phyloP scores from a whole-genome alignment of 1,139 yeast genomes.

The Protomyces inundatus region DNA sequence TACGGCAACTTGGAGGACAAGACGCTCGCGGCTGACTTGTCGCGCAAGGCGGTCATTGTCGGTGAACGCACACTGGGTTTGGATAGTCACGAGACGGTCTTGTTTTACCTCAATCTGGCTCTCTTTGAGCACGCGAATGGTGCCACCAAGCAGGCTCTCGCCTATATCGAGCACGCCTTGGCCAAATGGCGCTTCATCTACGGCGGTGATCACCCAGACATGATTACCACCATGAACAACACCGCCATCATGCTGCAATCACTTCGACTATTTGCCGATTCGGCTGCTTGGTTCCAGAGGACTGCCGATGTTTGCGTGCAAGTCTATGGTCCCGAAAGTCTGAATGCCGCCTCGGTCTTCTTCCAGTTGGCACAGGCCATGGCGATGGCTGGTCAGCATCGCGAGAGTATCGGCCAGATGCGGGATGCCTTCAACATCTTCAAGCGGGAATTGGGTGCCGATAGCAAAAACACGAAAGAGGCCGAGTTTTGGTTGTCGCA shows the following conservation, averaged over 20 bases:
- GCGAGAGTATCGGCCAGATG: slow-evolving; percentile 53
- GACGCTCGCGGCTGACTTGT: slow-evolving; percentile 59
- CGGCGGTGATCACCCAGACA: slow-evolving; percentile 62
- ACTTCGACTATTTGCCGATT: slow-evolving; percentile 46
- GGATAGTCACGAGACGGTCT: slow-evolving; percentile 71
- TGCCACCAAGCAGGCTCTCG: slow-evolving; percentile 57
- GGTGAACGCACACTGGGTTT: slow-evolving; percentile 76
- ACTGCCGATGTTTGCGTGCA: slow-evolving; percentile 47
- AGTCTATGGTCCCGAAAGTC: slow-evolving; percentile 55
- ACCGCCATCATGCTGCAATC: slow-evolving; percentile 58
- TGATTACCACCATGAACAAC: slow-evolving; percentile 60
- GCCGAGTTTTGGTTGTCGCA: slow-evolving; percentile 58
- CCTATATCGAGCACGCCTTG: slow-evolving; percentile 58
- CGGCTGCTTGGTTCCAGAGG: slow-evolving; percentile 49
- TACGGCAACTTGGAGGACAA: slow-evolving; percentile 58
- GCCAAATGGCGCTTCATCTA: slow-evolving; percentile 52
- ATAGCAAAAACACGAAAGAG: slow-evolving; percentile 58
- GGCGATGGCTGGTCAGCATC: slow-evolving; percentile 50
- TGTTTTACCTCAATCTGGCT: slow-evolving; percentile 70
- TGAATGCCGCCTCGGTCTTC: slow-evolving; percentile 54
- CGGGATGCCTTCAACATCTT: slow-evolving; percentile 52
- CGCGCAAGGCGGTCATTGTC: slow-evolving; percentile 66
- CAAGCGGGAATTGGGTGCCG: slow-evolving; percentile 55
- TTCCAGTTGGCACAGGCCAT: slow-evolving; percentile 65
- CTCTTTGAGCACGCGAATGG: slow-evolving; percentile 60